Conservation (phyloP, 2,329 filamentous ascomycete genomes). For the Colletotrichum sp. region DNA sequence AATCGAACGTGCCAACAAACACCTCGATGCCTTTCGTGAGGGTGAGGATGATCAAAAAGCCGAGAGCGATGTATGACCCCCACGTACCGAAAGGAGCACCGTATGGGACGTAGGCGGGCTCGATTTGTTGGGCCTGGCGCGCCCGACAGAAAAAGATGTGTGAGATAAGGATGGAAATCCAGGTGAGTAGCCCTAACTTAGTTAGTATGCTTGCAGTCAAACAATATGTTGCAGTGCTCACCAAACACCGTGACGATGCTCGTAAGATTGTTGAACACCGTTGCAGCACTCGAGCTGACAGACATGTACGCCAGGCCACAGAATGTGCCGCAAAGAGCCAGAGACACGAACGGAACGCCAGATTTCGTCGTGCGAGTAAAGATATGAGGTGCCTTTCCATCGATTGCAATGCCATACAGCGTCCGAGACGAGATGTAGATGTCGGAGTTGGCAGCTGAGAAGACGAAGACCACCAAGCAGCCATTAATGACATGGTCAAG, state of each 20-base stretch:
- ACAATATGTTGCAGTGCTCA: not conserved
- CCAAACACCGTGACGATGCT: conserved; percentile 40
- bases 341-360: conserved; percentile 46
- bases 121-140: conserved; percentile 39
- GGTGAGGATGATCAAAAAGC: not conserved
- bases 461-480: conserved; percentile 10
- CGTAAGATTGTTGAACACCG: conserved; percentile 47
- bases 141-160: conserved; percentile 43
- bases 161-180: conserved; percentile 42
- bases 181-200: conserved; percentile 19
- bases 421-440: conserved; percentile 45
- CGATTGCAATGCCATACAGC: conserved; percentile 42
- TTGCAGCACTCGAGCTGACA: conserved; percentile 35
- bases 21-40: conserved; percentile 5
- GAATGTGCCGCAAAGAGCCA: conserved; percentile 39
- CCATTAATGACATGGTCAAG: conserved; percentile 14
- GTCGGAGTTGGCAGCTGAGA: not conserved
- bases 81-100: conserved; percentile 29
- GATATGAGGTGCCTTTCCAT: conserved; percentile 42
- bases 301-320: conserved; percentile 45
- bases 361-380: conserved; percentile 37
- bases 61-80: conserved; percentile 5
- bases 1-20: conserved; percentile 5
- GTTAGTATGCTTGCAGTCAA: not conserved
- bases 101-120: conserved; percentile 40